These are phyloP conservation scores for Malbranchea zuffiana DNA, from an alignment of 2,329 filamentous ascomycete species.

Conservation along the genomic window DNA sequence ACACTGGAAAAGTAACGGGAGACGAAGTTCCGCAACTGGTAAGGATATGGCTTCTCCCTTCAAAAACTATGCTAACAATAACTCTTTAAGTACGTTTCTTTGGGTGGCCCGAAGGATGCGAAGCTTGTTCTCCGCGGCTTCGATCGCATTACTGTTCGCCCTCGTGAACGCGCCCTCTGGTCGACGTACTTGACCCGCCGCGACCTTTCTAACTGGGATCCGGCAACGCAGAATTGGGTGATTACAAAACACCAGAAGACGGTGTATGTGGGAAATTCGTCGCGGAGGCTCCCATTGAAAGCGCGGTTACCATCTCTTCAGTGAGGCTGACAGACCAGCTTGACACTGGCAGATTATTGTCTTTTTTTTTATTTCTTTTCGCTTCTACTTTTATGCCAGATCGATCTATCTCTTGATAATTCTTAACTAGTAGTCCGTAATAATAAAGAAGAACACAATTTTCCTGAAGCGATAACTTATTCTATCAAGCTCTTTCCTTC, in stretches of 20 bases:
- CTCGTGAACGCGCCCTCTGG: constrained; percentile 59
- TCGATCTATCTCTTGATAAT: too few relatives aligned
- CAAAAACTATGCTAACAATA: constrained; percentile 1
- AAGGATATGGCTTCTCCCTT: constrained; percentile 13
- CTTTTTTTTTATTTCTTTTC: too few relatives aligned
- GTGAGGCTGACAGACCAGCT: too few relatives aligned
- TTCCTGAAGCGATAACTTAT: too few relatives aligned
- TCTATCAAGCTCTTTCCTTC: too few relatives aligned
- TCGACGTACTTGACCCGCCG: constrained; percentile 59
- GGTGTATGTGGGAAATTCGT: constrained; percentile 50
- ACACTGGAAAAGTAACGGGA: constrained; percentile 40
- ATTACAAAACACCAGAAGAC: constrained; percentile 47
- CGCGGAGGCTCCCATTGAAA: constrained; percentile 48
- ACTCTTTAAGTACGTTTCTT: constrained; percentile 51
- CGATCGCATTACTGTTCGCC: constrained; percentile 60
- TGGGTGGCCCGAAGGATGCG: constrained; percentile 66
- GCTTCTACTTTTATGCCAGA: too few relatives aligned
- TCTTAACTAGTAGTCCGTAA: too few relatives aligned
- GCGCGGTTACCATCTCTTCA: too few relatives aligned
- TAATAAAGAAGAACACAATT: too few relatives aligned
- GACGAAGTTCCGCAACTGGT: constrained; percentile 45
- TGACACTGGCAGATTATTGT: too few relatives aligned
- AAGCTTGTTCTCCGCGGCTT: constrained; percentile 63
- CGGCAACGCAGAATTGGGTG: constrained; percentile 71
- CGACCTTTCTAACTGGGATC: constrained; percentile 82